Percentiles rank a stretch among this genome's conserved stretches.
These are phyloP conservation scores for Globisporangium solare DNA, from an alignment of 352 stramenopile species.

Conservation along the genomic window DNA sequence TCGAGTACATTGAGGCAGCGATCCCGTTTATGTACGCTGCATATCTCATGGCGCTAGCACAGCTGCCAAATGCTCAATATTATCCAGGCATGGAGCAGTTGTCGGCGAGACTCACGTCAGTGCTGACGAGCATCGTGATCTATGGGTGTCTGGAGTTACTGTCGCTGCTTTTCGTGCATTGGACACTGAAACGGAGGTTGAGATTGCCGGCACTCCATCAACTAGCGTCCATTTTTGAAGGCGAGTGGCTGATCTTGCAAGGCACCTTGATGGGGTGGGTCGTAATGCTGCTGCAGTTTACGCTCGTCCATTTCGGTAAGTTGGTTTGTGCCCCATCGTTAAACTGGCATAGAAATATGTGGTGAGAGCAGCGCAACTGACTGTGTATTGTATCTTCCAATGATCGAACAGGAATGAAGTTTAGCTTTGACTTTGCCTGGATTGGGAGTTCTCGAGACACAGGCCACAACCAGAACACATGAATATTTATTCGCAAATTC, in stretches of 20 bases:
- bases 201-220: slow-evolving; percentile 5
- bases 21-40: slow-evolving; percentile 6
- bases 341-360: too few species aligned
- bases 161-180: slow-evolving; percentile 3
- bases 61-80: slow-evolving; percentile 10
- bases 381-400: too few species aligned
- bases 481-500: too few species aligned
- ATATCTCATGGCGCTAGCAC: neutral
- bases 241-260: slow-evolving; percentile 5
- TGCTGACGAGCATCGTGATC: neutral
- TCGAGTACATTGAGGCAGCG: slow-evolving; percentile 8
- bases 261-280: slow-evolving; percentile 4
- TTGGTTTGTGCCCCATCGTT: too few species aligned
- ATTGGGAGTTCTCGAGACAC: too few species aligned
- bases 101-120: neutral
- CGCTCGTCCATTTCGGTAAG: slow-evolving; percentile 3
- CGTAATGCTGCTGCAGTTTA: neutral
- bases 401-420: too few species aligned
- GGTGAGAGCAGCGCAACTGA: too few species aligned
- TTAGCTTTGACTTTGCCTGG: too few species aligned
- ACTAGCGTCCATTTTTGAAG: slow-evolving; percentile 8
- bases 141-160: slow-evolving; percentile 5
- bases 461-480: too few species aligned
- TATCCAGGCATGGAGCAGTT: slow-evolving; percentile 3
- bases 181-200: slow-evolving; percentile 3